Evolutionary conservation across 2,329 filamentous ascomycete species (phyloP), one percentile per base, ranked within the genome.

Genomic region (Nigrograna mackinnonii): DNA sequence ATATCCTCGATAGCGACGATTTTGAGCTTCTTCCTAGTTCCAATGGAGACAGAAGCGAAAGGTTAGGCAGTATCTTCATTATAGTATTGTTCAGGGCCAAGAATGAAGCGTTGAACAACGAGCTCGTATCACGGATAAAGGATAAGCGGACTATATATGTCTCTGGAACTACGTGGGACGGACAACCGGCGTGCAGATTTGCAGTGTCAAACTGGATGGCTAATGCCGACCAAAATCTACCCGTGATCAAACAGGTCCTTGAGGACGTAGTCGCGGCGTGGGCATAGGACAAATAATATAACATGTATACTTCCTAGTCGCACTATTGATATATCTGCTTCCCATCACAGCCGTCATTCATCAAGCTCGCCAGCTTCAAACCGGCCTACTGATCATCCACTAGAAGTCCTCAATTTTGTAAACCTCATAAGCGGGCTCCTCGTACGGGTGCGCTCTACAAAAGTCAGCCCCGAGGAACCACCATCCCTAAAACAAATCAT

Each of bases 191-290:
- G 6, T 86, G 85, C 47, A 79, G 92, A n/a, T 82, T 96, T 54
- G 91, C 92, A 0, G 83, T 96, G 31, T 86, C 87, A 28, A 96
- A 88, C 59, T 96, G 91, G 89, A 82, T 81, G 66, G 85, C 88
- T 2, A 78, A 91, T 58, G 76, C 84, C 0, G 76, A 83, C 35
- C 76, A 78, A 46, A 91, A 95, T 61, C 70, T 85, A 46, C 70
- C 68, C 16, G 64, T 89, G n/a, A 79, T 95, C 13, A 78, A 73
- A 47, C 70, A 76, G 4, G 83, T 91, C 3, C 65, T 95, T 55
- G 70, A 73, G 18, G 59, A 67, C n/a, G 53, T 70, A 11, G 38
- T 52, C 9, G 31, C 38, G 5, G 35, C 35, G 2, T 54, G 43
- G 42, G 50, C 39, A 16, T 9, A 19, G 19, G 14, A 42, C 22